Evolutionary conservation across 2,329 filamentous ascomycete genomes (phyloP).

Genomic region (Penicillium expansum): DNA sequence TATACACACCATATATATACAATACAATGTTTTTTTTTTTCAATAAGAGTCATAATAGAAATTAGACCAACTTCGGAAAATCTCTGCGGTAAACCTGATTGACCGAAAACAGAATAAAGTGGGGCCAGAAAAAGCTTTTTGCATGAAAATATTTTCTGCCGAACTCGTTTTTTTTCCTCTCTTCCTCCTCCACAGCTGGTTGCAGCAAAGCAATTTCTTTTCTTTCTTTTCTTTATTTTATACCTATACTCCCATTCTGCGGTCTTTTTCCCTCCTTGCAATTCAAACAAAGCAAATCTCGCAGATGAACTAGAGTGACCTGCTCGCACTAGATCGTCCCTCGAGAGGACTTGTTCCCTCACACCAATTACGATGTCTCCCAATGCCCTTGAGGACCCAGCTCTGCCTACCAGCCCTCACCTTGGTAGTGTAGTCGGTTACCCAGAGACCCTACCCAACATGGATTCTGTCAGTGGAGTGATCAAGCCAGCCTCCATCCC

Average conservation of each 20-base stretch:
- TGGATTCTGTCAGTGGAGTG: slow-evolving; percentile 34
- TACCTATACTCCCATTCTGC: slow-evolving; percentile 17
- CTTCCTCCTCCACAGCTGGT: slow-evolving; percentile 21
- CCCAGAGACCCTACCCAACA: slow-evolving; percentile 31
- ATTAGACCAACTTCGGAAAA: neutral
- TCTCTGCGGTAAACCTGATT: slow-evolving; percentile 1
- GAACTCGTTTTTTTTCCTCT: slow-evolving; percentile 22
- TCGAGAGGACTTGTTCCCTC: slow-evolving; percentile 37
- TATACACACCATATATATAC: too few species aligned
- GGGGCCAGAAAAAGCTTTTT: slow-evolving; percentile 3
- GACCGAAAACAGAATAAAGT: slow-evolving; percentile 6
- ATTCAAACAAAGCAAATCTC: slow-evolving; percentile 2
- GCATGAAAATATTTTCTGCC: slow-evolving; percentile 19
- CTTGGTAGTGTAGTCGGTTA: slow-evolving; percentile 42
- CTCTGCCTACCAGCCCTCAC: slow-evolving; percentile 41
- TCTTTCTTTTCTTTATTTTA: slow-evolving; percentile 6
- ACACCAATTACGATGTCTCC: slow-evolving; percentile 31
- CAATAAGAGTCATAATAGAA: neutral
- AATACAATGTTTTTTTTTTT: too few species aligned
- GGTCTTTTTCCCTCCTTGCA: neutral
- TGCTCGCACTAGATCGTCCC: slow-evolving; percentile 34
- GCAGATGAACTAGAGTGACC: slow-evolving; percentile 41
- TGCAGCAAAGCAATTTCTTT: slow-evolving; percentile 8
- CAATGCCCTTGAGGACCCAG: slow-evolving; percentile 29
- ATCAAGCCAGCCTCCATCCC: slow-evolving; percentile 61